These are phyloP conservation scores for Cinnamomum micranthum DNA, from an alignment of 164 flowering plant species.

Conservation along the genomic window DNA sequence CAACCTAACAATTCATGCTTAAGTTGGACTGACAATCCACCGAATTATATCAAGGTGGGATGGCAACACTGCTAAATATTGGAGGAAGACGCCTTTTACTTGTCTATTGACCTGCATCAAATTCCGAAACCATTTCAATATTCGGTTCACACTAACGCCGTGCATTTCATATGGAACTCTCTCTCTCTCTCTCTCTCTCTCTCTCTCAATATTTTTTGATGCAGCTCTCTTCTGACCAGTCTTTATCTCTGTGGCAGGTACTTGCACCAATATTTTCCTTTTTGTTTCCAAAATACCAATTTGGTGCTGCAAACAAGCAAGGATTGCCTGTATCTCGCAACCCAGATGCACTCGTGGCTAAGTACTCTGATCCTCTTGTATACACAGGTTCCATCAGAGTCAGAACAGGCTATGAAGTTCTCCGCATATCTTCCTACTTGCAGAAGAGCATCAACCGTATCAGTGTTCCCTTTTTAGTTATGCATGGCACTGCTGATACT, in stretches of 20 bases:
- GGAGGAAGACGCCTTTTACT: no score
- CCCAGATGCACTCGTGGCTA: slow-evolving; percentile 65
- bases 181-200: no score
- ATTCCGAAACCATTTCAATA: no score
- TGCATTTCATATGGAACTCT: no score
- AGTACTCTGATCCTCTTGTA: slow-evolving; percentile 89
- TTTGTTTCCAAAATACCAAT: slow-evolving; percentile 60
- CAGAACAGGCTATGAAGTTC: slow-evolving; percentile 78
- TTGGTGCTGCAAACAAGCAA: slow-evolving; percentile 59
- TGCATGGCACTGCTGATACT: slow-evolving; percentile 79
- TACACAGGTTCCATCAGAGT: slow-evolving; percentile 76
- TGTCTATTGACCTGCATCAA: no score
- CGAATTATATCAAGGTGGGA: no score
- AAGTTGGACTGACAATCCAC: no score
- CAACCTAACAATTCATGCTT: no score
- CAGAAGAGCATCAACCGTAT: slow-evolving; percentile 48
- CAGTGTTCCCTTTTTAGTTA: slow-evolving; percentile 64
- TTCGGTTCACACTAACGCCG: no score
- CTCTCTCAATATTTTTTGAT: no score
- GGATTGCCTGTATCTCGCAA: slow-evolving; percentile 70
- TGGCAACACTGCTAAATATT: no score
- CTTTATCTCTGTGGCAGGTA: slow-evolving; percentile 33
- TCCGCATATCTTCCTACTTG: slow-evolving; percentile 54
- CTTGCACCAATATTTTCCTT: slow-evolving; percentile 75
- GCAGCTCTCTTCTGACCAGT: not conserved